Evolutionary conservation across 768 basidiomycete genomes (phyloP).

Genomic region (Chiua virens): DNA sequence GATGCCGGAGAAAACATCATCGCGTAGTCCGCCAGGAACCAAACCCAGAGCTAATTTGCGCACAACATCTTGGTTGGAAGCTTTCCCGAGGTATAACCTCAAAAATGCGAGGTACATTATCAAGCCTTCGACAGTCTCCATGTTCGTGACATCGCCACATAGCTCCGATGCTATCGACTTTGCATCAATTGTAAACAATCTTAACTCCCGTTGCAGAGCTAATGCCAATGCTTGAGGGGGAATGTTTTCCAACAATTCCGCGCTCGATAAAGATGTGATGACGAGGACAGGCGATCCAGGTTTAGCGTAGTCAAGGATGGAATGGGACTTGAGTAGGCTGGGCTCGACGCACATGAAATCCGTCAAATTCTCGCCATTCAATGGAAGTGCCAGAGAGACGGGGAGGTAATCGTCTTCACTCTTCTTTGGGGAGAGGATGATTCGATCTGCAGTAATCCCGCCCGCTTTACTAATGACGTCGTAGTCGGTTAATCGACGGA

Average conservation of each 20-base stretch:
- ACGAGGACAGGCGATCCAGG: slow-evolving; percentile 70
- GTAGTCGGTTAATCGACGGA: slow-evolving; percentile 65
- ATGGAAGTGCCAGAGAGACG: slow-evolving; percentile 54
- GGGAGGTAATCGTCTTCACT: slow-evolving; percentile 44
- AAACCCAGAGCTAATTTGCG: slow-evolving; percentile 48
- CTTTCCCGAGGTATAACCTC: slow-evolving; percentile 73
- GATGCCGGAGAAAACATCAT: slow-evolving; percentile 45
- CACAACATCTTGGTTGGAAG: slow-evolving; percentile 54
- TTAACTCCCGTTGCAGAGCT: slow-evolving; percentile 51
- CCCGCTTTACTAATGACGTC: slow-evolving; percentile 76
- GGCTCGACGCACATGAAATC: slow-evolving; percentile 80
- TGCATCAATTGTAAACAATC: slow-evolving; percentile 60
- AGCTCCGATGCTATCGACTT: slow-evolving; percentile 45
- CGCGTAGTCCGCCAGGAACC: slow-evolving; percentile 47
- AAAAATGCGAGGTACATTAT: slow-evolving; percentile 80
- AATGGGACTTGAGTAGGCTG: slow-evolving; percentile 74
- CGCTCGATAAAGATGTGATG: slow-evolving; percentile 69
- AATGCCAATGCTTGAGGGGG: slow-evolving; percentile 44
- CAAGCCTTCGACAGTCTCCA: slow-evolving; percentile 51
- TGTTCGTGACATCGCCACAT: slow-evolving; percentile 28
- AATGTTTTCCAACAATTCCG: slow-evolving; percentile 73
- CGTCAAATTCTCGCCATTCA: slow-evolving; percentile 51
- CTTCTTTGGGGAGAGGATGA: slow-evolving; percentile 59
- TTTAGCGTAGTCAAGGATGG: slow-evolving; percentile 66
- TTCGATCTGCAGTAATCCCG: slow-evolving; percentile 65